Evolutionary conservation across 257 asterid genomes (phyloP), one percentile per base, ranked within the genome.

Genomic region (Ophiorrhiza pumila): DNA sequence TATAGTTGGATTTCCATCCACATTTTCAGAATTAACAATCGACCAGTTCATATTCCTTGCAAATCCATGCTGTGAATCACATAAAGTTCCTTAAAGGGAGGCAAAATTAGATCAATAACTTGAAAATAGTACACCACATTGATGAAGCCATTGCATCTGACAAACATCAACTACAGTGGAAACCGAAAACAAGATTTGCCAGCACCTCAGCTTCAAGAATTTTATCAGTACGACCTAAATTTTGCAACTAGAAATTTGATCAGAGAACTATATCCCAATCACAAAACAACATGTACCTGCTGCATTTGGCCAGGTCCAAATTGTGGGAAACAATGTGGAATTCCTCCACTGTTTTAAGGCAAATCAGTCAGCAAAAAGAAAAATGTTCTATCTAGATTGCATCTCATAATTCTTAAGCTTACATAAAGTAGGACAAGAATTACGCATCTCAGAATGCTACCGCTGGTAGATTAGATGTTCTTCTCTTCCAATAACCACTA

Each of bases 241-340:
- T 65, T 20, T 3, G 49, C 17, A 14, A 39, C 49, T 42, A 2
- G 41, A 14, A 17, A 67, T 2, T 60, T 27, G 42, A 31, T 17
- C 37, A 23, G 56, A 27, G 52, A 25, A n/a, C 25, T 0, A 32
- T 18, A 42, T 68, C 25, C 14, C 5, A 43, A 57, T 11, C 41
- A 12, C 2, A 9, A 55, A 45, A 34, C 7, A 37, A 41, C 22
- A 37, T 35, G 50, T 87, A 95, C 98, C 98, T 95, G 99, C 84
- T 95, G 99, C 20, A 95, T 85, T 58, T 80, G 71, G 23, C 99
- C 99, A 43, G 99, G 99, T 72, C 99, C 99, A 82, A 95, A 95
- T 84, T 95, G 99, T n/a, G 99, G 99, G 83, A 95, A 95, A 82
- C 99, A 95, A 76, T 95, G 99, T 22, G 99, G 99, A 77, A 95